These are phyloP conservation scores for Cercospora janseana DNA, from an alignment of 2,329 filamentous ascomycete species.

Conservation along the genomic window DNA sequence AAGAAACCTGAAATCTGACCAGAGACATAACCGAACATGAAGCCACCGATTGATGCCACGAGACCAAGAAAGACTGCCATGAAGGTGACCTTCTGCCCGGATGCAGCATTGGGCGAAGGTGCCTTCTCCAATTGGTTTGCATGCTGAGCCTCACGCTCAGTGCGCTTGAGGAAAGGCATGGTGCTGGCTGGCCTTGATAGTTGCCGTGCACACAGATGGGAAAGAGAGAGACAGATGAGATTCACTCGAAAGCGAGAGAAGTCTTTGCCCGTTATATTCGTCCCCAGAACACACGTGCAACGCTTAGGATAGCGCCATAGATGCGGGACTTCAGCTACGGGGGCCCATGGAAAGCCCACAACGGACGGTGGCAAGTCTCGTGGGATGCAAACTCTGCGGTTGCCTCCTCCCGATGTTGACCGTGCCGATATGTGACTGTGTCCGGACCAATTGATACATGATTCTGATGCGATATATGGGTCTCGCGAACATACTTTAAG, in stretches of 20 bases:
- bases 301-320: constrained; percentile 20
- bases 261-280: constrained; percentile 14
- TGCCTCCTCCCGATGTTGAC: constrained; percentile 14
- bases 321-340: constrained; percentile 22
- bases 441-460: constrained; percentile 20
- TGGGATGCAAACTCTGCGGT: constrained; percentile 21
- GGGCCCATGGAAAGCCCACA: constrained; percentile 25
- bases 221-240: constrained; percentile 10
- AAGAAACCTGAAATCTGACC: constrained; percentile 56
- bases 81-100: constrained; percentile 36
- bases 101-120: constrained; percentile 23
- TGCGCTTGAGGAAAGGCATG: constrained; percentile 38
- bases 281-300: constrained; percentile 8
- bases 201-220: constrained; percentile 4
- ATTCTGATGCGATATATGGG: constrained; percentile 21
- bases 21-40: constrained; percentile 52
- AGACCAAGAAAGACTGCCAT: constrained; percentile 54
- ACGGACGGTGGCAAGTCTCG: constrained; percentile 16
- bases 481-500: constrained; percentile 11
- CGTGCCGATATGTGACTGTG: constrained; percentile 16
- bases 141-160: constrained; percentile 34
- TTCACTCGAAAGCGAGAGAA: not conserved
- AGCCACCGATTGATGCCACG: constrained; percentile 56
- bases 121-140: constrained; percentile 36
- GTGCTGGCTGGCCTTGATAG: constrained; percentile 13